Conservation (phyloP, 768 basidiomycete genomes). For the Mycena galopus region DNA sequence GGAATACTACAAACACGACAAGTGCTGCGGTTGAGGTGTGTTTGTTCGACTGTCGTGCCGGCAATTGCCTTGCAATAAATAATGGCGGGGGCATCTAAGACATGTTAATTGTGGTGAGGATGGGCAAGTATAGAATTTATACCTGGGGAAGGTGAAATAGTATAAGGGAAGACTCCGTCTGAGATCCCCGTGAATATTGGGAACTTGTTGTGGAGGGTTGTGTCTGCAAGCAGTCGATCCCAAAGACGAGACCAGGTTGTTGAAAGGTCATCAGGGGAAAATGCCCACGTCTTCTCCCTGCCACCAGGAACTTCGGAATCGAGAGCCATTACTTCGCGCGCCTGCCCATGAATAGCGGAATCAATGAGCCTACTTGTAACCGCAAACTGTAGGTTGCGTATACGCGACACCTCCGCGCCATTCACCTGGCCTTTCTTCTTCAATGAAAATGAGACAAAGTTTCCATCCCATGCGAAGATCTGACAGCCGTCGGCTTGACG, state of each 20-base stretch:
- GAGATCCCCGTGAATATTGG: slow-evolving; percentile 8
- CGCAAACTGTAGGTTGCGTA: background rate
- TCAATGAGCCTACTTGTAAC: slow-evolving; percentile 10
- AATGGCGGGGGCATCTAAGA: background rate
- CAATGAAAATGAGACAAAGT: background rate
- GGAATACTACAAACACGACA: background rate
- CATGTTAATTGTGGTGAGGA: background rate
- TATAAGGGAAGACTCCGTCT: slow-evolving; percentile 1
- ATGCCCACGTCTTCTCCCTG: slow-evolving; percentile 10
- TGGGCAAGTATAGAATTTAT: background rate
- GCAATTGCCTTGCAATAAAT: background rate
- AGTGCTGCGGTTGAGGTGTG: background rate
- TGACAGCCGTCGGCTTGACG: background rate
- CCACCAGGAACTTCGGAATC: background rate
- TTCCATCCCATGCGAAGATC: slow-evolving; percentile 2
- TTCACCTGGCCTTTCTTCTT: background rate
- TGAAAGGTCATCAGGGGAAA: background rate
- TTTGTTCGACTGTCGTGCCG: background rate
- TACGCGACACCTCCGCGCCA: background rate
- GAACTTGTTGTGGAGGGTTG: slow-evolving; percentile 5
- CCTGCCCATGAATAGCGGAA: background rate
- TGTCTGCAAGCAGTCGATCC: background rate
- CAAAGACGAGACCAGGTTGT: background rate
- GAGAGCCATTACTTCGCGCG: background rate
- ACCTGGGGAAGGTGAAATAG: background rate